Conservation (phyloP, 2,329 filamentous ascomycete genomes). For the Alternaria infectoria region DNA sequence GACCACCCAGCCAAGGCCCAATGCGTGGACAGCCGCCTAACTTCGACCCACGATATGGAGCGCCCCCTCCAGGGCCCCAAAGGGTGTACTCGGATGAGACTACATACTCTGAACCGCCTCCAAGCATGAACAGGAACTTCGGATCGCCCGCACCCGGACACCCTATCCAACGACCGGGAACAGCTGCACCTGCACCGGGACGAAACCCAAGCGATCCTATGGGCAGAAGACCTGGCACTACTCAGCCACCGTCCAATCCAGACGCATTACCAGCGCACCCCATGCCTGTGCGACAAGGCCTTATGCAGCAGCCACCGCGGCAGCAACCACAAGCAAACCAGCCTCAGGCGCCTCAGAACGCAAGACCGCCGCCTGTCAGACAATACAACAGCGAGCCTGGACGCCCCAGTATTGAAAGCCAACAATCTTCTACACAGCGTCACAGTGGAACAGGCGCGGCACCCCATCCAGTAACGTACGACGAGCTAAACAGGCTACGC, state of each 20-base stretch:
- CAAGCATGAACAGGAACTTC: slow-evolving; percentile 38
- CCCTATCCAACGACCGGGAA: slow-evolving; percentile 38
- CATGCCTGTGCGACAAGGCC: slow-evolving; percentile 60
- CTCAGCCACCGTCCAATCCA: slow-evolving; percentile 53
- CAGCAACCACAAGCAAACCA: slow-evolving; percentile 21
- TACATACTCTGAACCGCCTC: slow-evolving; percentile 45
- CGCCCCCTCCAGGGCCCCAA: slow-evolving; percentile 38
- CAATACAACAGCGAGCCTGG: slow-evolving; percentile 57
- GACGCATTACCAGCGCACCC: slow-evolving; percentile 64
- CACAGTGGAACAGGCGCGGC: slow-evolving; percentile 32
- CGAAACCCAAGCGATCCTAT: slow-evolving; percentile 37
- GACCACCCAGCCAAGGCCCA: slow-evolving; percentile 24
- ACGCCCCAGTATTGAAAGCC: slow-evolving; percentile 41
- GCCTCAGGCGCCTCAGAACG: slow-evolving; percentile 33
- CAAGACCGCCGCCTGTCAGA: slow-evolving; percentile 59
- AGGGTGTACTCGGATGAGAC: slow-evolving; percentile 44
- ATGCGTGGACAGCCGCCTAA: slow-evolving; percentile 25
- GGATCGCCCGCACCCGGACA: slow-evolving; percentile 33
- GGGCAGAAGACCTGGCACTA: slow-evolving; percentile 49
- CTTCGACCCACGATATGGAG: slow-evolving; percentile 39
- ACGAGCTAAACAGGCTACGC: slow-evolving; percentile 78
- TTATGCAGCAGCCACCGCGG: slow-evolving; percentile 46
- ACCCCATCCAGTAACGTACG: slow-evolving; percentile 70
- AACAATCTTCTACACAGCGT: slow-evolving; percentile 24
- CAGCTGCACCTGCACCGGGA: slow-evolving; percentile 38